Evolutionary conservation across 1,139 yeast species (phyloP).

Genomic region (Lodderomyces margitis): DNA sequence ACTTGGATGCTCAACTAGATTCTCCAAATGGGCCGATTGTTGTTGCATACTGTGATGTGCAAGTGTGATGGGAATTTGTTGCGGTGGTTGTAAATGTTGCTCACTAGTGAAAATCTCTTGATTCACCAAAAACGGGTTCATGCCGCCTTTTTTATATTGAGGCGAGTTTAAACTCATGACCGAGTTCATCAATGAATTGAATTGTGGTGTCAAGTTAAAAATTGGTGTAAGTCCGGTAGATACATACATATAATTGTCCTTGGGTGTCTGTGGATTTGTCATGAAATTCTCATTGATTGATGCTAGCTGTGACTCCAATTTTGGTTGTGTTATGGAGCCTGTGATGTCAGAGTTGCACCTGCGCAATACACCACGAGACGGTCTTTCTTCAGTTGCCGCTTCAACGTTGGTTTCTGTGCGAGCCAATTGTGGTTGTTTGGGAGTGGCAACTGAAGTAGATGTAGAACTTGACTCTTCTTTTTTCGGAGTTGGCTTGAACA

Average conservation of each 20-base stretch:
- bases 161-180: conserved; percentile 39
- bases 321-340: conserved; percentile 17
- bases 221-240: conserved; percentile 37
- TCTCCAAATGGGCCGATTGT: conserved; percentile 6
- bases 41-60: neutral
- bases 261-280: conserved; percentile 37
- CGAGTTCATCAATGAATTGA: conserved; percentile 43
- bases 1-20: conserved; percentile 6
- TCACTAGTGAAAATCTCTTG: conserved; percentile 29
- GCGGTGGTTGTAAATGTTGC: conserved; percentile 5
- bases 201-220: conserved; percentile 44
- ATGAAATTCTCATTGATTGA: conserved; percentile 19
- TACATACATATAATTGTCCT: conserved; percentile 30
- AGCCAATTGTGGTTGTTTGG: neutral
- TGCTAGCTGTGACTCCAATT: conserved; percentile 9
- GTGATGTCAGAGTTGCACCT: conserved; percentile 34
- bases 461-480: conserved; percentile 4
- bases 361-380: conserved; percentile 20
- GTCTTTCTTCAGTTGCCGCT: conserved; percentile 7
- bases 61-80: neutral
- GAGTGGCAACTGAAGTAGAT: neutral
- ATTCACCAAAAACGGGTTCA: conserved; percentile 27
- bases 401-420: neutral
- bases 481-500: conserved; percentile 7
- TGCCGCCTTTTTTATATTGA: conserved; percentile 21